A percentile compares a stretch with the other conserved stretches of the same genome.
These are phyloP conservation scores for Aspergillus nidulans DNA, from an alignment of 495 filamentous ascomycete species.

Conservation along the genomic window DNA sequence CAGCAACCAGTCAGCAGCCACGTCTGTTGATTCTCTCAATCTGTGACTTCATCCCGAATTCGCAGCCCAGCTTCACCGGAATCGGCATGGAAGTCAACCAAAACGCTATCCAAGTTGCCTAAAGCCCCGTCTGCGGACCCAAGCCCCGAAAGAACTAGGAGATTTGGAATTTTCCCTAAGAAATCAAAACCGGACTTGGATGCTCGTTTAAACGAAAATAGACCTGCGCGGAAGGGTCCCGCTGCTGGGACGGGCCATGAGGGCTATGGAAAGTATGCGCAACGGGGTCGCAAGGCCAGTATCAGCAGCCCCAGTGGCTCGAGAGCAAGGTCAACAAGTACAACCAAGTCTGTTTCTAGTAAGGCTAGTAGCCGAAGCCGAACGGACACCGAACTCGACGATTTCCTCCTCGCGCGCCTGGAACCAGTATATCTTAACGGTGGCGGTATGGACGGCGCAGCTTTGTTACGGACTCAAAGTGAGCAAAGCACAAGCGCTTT, in stretches of 20 bases:
- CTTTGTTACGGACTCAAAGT: conserved; percentile 59
- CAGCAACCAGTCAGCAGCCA: conserved; percentile 24
- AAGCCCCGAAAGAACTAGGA: conserved; percentile 35
- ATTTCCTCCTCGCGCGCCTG: conserved; percentile 71
- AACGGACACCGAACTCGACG: conserved; percentile 55
- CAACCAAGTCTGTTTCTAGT: conserved; percentile 45
- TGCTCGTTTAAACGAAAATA: conserved; percentile 47
- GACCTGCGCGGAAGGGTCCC: conserved; percentile 69
- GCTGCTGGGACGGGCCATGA: conserved; percentile 93
- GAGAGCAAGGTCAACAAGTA: conserved; percentile 53
- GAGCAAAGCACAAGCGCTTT: conserved; percentile 54
- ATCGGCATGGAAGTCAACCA: conserved; percentile 28
- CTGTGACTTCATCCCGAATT: conserved; percentile 35
- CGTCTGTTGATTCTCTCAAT: conserved; percentile 39
- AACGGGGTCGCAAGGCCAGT: conserved; percentile 45
- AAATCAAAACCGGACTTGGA: conserved; percentile 64
- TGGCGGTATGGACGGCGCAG: conserved; percentile 48
- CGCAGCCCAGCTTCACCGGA: conserved; percentile 35
- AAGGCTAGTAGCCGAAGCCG: conserved; percentile 52
- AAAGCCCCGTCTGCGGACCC: conserved; percentile 17
- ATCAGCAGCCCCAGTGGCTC: conserved; percentile 42
- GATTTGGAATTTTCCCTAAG: conserved; percentile 75
- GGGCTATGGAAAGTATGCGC: conserved; percentile 78
- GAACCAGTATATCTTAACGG: conserved; percentile 86
- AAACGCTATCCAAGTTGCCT: conserved; percentile 22